Percentiles rank a stretch among this genome's conserved stretches.
phyloP scores from a whole-genome alignment of 805 yeast species.

The Candida manassasensis region DNA sequence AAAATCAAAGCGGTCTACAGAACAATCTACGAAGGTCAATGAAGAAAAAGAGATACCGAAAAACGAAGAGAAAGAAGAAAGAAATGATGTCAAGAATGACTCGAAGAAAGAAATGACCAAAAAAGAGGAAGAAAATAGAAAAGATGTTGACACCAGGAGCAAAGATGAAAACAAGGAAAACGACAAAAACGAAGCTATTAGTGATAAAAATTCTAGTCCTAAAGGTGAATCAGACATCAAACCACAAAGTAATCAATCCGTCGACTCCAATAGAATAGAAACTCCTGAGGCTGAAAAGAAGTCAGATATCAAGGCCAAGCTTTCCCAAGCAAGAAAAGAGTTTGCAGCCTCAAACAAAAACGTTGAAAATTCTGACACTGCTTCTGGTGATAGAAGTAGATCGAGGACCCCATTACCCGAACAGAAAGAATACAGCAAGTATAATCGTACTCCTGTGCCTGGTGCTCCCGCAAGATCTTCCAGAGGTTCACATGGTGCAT shows the following conservation, averaged over 20 bases:
- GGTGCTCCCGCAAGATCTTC: conserved; percentile 2
- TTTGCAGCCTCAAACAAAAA: conserved; percentile 8
- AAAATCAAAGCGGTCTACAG: conserved; percentile 2
- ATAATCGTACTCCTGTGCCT: not conserved
- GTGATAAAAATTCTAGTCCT: not conserved
- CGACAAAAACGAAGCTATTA: conserved; percentile 1
- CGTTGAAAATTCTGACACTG: not conserved
- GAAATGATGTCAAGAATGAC: conserved; percentile 8
- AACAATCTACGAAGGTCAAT: not conserved
- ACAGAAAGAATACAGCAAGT: conserved; percentile 5
- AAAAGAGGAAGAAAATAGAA: not conserved
- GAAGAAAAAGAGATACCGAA: not conserved
- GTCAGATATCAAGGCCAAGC: conserved; percentile 16
- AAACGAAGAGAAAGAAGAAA: conserved; percentile 6
- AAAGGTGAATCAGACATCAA: conserved; percentile 1
- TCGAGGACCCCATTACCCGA: conserved; percentile 12
- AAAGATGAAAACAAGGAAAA: conserved; percentile 3
- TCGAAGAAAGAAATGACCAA: conserved; percentile 5
- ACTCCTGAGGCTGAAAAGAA: not conserved
- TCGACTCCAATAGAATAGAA: not conserved
- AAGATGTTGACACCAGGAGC: conserved; percentile 1
- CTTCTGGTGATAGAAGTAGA: conserved; percentile 2
- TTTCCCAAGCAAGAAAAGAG: conserved; percentile 21
- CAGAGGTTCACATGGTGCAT: conserved; percentile 3
- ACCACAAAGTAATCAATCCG: not conserved